Percentiles rank a stretch among this genome's conserved stretches.
These are phyloP conservation scores for Umbellularia californica DNA, from an alignment of 164 flowering plant genomes.

Conservation along the genomic window DNA sequence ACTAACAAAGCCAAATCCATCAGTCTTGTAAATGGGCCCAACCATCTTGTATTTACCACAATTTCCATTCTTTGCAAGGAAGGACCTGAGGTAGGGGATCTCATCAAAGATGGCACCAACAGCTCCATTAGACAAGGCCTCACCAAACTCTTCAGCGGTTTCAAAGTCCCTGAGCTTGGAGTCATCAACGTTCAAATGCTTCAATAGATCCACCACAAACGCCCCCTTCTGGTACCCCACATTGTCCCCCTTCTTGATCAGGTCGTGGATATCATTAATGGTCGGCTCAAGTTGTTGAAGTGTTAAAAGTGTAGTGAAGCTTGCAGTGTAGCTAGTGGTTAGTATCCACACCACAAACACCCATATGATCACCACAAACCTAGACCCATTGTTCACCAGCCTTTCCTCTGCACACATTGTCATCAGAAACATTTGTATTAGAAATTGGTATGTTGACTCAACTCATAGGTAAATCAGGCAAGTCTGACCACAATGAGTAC, in stretches of 20 bases:
- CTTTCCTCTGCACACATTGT: slow-evolving; percentile 33
- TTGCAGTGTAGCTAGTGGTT: slow-evolving; percentile 47
- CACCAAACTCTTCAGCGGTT: slow-evolving; percentile 1
- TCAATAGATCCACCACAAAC: slow-evolving; percentile 9
- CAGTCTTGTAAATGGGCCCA: slow-evolving; percentile 35
- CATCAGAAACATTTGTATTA: neutral
- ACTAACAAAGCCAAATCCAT: slow-evolving; percentile 55
- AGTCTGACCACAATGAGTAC: no score
- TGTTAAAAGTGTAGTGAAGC: slow-evolving; percentile 45
- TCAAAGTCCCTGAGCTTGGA: slow-evolving; percentile 7
- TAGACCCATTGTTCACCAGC: slow-evolving; percentile 30
- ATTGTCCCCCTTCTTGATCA: slow-evolving; percentile 8
- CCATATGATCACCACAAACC: slow-evolving; percentile 50
- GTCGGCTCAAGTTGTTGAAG: slow-evolving; percentile 39
- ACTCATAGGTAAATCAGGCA: no score
- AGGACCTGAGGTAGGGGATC: slow-evolving; percentile 42
- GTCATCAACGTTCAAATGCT: slow-evolving; percentile 1
- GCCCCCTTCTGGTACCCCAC: slow-evolving; percentile 24
- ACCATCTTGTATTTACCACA: slow-evolving; percentile 30
- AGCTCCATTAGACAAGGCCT: slow-evolving; percentile 24
- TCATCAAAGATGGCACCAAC: slow-evolving; percentile 48
- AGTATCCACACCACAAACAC: slow-evolving; percentile 44
- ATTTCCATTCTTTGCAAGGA: slow-evolving; percentile 21
- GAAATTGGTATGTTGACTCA: no score
- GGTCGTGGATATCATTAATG: slow-evolving; percentile 20